A percentile compares a stretch with the other conserved stretches of the same genome.
Evolutionary conservation across 371 early-diverging fungal genomes (phyloP).

Genomic region (Funneliformis caledonium): DNA sequence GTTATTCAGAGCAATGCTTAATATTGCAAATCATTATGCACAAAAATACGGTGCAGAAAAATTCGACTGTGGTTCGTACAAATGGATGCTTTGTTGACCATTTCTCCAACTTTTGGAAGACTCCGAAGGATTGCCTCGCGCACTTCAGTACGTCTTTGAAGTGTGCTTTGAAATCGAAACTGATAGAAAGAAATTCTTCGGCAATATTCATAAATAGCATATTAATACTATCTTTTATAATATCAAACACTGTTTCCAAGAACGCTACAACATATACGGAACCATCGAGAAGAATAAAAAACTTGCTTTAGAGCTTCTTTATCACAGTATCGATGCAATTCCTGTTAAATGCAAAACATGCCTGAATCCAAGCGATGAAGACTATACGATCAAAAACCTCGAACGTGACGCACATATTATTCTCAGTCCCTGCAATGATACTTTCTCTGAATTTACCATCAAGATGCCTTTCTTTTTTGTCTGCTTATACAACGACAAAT

Average conservation of each 20-base stretch:
- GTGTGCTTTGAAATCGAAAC: background rate
- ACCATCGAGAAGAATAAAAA: background rate
- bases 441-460: background rate
- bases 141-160: background rate
- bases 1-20: conserved; percentile 25
- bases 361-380: background rate
- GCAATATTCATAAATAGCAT: background rate
- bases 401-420: conserved; percentile 1
- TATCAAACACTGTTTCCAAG: background rate
- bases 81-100: conserved; percentile 17
- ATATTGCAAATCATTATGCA: conserved; percentile 27
- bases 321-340: background rate
- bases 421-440: background rate
- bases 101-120: conserved; percentile 22
- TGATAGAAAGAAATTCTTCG: no score
- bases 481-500: background rate
- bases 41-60: background rate
- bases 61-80: background rate
- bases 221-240: background rate
- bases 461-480: conserved; percentile 28
- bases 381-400: background rate
- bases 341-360: background rate
- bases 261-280: background rate
- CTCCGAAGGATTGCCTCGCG: conserved; percentile 25
- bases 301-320: background rate